Percentiles rank a stretch among this genome's conserved stretches.
These are phyloP conservation scores for Verticillium dahliae DNA, from an alignment of 2,329 filamentous ascomycete species.

Conservation along the genomic window DNA sequence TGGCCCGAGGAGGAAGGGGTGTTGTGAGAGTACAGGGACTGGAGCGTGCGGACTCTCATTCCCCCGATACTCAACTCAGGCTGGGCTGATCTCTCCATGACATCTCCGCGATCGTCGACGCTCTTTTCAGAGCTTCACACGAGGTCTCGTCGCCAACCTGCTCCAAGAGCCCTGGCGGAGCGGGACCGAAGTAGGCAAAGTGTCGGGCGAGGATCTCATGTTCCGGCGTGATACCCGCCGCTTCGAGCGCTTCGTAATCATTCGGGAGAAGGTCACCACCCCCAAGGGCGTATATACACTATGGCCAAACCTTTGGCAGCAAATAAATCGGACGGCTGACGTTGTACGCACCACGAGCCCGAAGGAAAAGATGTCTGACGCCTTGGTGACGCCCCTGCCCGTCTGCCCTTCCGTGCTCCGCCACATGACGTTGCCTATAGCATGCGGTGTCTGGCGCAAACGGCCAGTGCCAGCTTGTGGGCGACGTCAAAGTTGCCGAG, in stretches of 20 bases:
- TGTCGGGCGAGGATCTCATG: neutral
- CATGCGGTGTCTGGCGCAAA: slow-evolving; percentile 16
- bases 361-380: slow-evolving; percentile 29
- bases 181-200: neutral
- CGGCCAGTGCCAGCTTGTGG: slow-evolving; percentile 21
- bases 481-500: slow-evolving; percentile 29
- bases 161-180: neutral
- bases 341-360: slow-evolving; percentile 26
- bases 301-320: slow-evolving; percentile 13
- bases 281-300: slow-evolving; percentile 27
- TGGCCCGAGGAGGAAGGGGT: too few relatives aligned
- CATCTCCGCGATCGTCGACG: neutral
- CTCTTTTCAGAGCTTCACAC: neutral
- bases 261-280: slow-evolving; percentile 4
- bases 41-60: neutral
- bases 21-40: too few relatives aligned
- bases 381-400: slow-evolving; percentile 21
- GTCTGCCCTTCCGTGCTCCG: slow-evolving; percentile 30
- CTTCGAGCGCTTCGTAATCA: neutral
- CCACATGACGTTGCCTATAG: slow-evolving; percentile 30
- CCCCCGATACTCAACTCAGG: neutral
- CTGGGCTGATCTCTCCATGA: neutral
- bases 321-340: slow-evolving; percentile 10
- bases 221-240: neutral
- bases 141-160: neutral